Evolutionary conservation across 1,284 basidiomycete genomes (phyloP).

Genomic region (Ceratobasidium sp.): DNA sequence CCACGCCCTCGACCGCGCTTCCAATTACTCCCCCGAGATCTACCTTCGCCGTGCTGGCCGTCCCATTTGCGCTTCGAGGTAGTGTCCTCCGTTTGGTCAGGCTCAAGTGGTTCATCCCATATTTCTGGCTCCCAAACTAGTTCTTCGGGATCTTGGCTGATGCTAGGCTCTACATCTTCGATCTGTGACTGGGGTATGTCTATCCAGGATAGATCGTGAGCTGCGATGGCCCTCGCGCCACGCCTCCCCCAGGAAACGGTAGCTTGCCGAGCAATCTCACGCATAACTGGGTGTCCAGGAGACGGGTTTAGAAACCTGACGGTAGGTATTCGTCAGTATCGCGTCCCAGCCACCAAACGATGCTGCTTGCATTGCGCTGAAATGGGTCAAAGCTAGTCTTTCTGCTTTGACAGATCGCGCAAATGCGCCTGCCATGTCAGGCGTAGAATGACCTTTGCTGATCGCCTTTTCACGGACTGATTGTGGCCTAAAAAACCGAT

Average conservation of each 20-base stretch:
- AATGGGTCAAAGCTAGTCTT: constrained; percentile 83
- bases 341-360: not conserved
- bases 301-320: constrained; percentile 30
- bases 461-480: constrained; percentile 65
- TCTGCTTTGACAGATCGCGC: constrained; percentile 70
- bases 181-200: constrained; percentile 23
- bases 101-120: constrained; percentile 31
- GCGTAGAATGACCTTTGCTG: constrained; percentile 82
- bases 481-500: constrained; percentile 39
- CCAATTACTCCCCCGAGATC: not conserved
- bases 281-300: constrained; percentile 28
- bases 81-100: not conserved
- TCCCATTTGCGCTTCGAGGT: constrained; percentile 19
- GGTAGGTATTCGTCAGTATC: not conserved
- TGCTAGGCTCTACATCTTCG: not conserved
- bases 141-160: not conserved
- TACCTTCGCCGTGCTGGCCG: not conserved
- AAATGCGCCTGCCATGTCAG: constrained; percentile 82
- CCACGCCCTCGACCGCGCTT: constrained; percentile 13
- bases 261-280: constrained; percentile 34
- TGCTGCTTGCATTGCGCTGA: constrained; percentile 70
- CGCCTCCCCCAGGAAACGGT: constrained; percentile 28
- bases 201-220: constrained; percentile 26
- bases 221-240: constrained; percentile 5
- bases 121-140: not conserved